Conservation (phyloP, 2,329 filamentous ascomycete genomes). For the Chaetomiaceae sp. region DNA sequence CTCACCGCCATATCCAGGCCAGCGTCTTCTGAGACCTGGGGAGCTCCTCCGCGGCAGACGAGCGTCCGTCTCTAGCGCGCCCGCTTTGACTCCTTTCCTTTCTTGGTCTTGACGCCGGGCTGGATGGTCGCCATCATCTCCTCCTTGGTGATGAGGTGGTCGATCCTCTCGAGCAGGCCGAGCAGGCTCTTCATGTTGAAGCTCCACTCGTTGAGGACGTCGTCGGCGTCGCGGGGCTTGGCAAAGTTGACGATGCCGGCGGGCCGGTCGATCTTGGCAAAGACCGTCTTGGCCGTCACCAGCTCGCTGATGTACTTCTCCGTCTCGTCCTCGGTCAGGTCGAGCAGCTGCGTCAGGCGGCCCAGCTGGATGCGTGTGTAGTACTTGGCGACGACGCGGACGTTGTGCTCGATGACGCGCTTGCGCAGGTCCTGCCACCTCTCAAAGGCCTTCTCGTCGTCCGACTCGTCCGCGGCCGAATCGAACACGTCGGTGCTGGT, state of each 20-base stretch:
- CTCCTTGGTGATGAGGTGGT: conserved; percentile 98
- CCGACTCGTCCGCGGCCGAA: conserved; percentile 55
- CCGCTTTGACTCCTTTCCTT: conserved; percentile 35
- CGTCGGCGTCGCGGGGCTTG: conserved; percentile 89
- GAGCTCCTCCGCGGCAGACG: no score
- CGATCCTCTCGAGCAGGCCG: conserved; percentile 76
- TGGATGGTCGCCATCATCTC: conserved; percentile 99
- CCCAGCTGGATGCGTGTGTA: conserved; percentile 96
- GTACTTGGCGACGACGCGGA: conserved; percentile 95
- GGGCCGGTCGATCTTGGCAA: conserved; percentile 93
- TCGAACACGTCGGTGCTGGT: conserved; percentile 89
- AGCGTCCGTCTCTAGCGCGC: conserved; percentile 21
- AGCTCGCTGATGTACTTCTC: conserved; percentile 98
- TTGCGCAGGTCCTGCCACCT: conserved; percentile 95
- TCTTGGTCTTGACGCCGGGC: conserved; percentile 46
- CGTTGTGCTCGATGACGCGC: conserved; percentile 98
- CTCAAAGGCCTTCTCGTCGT: conserved; percentile 74
- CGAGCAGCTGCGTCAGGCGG: conserved; percentile 83
- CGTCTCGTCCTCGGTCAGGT: conserved; percentile 90
- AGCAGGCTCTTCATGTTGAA: conserved; percentile 75
- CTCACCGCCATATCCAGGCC: no score
- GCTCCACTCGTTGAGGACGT: conserved; percentile 97
- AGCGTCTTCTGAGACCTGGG: no score
- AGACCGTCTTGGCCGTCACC: conserved; percentile 96
- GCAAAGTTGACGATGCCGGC: conserved; percentile 90